A percentile compares a stretch with the other conserved stretches of the same genome.
Evolutionary conservation across 2,329 filamentous ascomycete genomes (phyloP).

Genomic region (Venturia oleaginea): DNA sequence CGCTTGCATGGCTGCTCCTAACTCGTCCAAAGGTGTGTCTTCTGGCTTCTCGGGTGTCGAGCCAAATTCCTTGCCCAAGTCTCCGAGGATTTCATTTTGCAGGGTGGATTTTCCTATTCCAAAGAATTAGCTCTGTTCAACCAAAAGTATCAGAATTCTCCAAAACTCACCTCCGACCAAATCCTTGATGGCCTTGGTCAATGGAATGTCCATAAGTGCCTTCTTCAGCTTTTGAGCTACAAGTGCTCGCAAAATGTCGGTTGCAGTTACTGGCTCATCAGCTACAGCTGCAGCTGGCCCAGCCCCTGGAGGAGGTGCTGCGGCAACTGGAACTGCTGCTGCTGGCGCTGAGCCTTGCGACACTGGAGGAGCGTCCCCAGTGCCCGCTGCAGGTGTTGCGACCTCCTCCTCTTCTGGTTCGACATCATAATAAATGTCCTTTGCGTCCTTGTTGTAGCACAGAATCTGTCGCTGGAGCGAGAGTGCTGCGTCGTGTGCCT

Average conservation of each 20-base stretch:
- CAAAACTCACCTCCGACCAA: constrained; percentile 75
- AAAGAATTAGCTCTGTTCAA: background rate
- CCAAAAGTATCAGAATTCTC: constrained; percentile 9
- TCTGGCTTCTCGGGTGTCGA: constrained; percentile 97
- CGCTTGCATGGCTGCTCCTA: constrained; percentile 89
- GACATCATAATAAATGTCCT: constrained; percentile 98
- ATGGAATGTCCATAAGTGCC: constrained; percentile 72
- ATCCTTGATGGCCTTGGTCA: constrained; percentile 97
- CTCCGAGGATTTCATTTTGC: constrained; percentile 96
- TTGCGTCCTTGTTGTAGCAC: constrained; percentile 98
- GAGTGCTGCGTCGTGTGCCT: constrained; percentile 94
- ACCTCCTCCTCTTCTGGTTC: constrained; percentile 85
- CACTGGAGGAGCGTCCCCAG: constrained; percentile 41
- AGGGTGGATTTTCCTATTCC: constrained; percentile 91
- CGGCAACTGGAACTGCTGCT: constrained; percentile 43
- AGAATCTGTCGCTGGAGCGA: constrained; percentile 95
- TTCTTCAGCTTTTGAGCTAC: constrained; percentile 99
- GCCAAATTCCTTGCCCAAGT: constrained; percentile 95
- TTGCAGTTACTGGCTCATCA: constrained; percentile 77
- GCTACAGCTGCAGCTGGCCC: constrained; percentile 81
- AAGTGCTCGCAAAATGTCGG: constrained; percentile 80
- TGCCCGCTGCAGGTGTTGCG: constrained; percentile 45
- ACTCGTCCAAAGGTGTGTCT: constrained; percentile 91
- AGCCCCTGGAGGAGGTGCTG: constrained; percentile 57
- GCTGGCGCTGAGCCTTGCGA: constrained; percentile 37